These are phyloP conservation scores for Monilinia fructicola DNA, from an alignment of 2,329 filamentous ascomycete genomes.

Conservation along the genomic window DNA sequence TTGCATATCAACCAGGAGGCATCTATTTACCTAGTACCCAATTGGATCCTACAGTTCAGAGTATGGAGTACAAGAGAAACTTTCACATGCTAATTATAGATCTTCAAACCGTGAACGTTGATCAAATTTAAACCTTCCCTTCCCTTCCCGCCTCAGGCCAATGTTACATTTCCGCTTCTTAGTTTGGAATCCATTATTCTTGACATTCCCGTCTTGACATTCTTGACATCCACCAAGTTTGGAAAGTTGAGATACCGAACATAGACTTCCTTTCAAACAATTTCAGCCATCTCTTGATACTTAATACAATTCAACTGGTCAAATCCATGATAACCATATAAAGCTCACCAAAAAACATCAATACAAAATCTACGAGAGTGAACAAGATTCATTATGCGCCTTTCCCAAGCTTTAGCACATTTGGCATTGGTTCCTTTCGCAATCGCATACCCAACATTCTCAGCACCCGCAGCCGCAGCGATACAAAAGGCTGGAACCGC, in stretches of 20 bases:
- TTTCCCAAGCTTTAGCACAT: conserved; percentile 29
- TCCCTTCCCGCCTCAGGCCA: conserved; percentile 10
- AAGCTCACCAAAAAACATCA: not conserved
- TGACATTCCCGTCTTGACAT: too few relatives aligned
- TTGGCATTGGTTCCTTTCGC: conserved; percentile 31
- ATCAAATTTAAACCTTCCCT: not conserved
- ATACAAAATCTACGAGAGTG: conserved; percentile 13
- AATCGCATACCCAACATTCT: conserved; percentile 48
- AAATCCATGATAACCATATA: not conserved
- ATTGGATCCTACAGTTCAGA: too few relatives aligned
- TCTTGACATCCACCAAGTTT: too few relatives aligned
- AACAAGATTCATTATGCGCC: conserved; percentile 30
- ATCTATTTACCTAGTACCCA: too few relatives aligned
- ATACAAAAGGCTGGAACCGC: conserved; percentile 50
- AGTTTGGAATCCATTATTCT: not conserved
- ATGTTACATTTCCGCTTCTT: not conserved
- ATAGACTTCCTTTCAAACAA: not conserved
- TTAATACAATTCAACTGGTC: not conserved
- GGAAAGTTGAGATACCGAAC: not conserved
- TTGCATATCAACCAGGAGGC: too few relatives aligned
- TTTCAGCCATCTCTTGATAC: not conserved
- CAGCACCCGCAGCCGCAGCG: conserved; percentile 51
- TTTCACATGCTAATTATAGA: conserved; percentile 11
- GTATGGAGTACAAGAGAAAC: too few relatives aligned
- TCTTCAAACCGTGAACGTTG: conserved; percentile 7